Conservation (phyloP, 768 basidiomycete species). For the Suillus clintonianus region DNA sequence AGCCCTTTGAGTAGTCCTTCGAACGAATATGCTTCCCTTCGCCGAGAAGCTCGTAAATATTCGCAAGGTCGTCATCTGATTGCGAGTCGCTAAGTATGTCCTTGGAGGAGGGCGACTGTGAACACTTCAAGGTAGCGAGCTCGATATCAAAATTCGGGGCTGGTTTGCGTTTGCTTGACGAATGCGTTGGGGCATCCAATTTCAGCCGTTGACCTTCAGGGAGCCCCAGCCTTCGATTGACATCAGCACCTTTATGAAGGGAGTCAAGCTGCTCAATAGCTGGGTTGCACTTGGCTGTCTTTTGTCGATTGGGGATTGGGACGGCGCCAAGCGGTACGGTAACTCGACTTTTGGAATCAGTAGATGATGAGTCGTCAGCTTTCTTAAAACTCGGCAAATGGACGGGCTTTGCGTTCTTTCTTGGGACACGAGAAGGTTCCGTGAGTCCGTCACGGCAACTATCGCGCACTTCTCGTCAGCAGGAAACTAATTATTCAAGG, state of each 20-base stretch:
- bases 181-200: conserved; percentile 20
- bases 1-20: conserved; percentile 44
- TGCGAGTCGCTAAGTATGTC: conserved; percentile 40
- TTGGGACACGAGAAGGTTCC: conserved; percentile 48
- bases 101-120: conserved; percentile 19
- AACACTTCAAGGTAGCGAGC: conserved; percentile 37
- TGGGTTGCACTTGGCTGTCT: conserved; percentile 21
- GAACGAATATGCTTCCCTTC: conserved; percentile 32
- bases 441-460: conserved; percentile 75
- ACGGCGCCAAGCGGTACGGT: neutral
- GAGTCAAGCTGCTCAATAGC: conserved; percentile 43
- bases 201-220: conserved; percentile 47
- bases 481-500: neutral
- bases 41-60: conserved; percentile 32
- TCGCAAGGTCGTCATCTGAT: conserved; percentile 38
- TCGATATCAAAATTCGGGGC: conserved; percentile 52
- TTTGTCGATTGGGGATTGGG: conserved; percentile 25
- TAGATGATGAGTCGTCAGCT: neutral
- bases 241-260: conserved; percentile 45
- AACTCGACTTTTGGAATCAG: neutral
- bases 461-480: conserved; percentile 9
- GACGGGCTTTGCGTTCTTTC: conserved; percentile 27
- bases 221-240: conserved; percentile 39
- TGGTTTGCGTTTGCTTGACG: conserved; percentile 15
- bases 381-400: conserved; percentile 2